Evolutionary conservation across 257 asterid species (phyloP).

Genomic region (Eustoma russellianum): DNA sequence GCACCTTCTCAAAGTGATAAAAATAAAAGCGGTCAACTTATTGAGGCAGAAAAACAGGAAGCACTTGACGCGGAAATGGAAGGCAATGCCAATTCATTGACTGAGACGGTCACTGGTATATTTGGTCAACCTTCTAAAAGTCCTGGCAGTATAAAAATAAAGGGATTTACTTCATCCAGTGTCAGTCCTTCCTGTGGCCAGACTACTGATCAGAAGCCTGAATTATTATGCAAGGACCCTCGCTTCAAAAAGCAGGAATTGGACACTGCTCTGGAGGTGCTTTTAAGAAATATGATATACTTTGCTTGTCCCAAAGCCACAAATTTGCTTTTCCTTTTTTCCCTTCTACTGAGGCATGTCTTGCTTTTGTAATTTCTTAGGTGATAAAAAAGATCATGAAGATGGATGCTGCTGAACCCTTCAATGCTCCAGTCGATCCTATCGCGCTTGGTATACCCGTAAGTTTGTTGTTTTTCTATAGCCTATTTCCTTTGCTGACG

Average conservation of each 20-base stretch:
- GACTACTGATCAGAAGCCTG: conserved; percentile 40
- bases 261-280: conserved; percentile 74
- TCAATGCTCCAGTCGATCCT: conserved; percentile 85
- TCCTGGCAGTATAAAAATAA: conserved; percentile 60
- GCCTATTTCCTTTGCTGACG: not conserved
- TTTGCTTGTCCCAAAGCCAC: conserved; percentile 7
- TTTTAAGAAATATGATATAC: conserved; percentile 3
- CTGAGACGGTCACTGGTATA: conserved; percentile 46
- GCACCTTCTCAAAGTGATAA: conserved; percentile 59
- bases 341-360: not conserved
- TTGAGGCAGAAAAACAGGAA: conserved; percentile 47
- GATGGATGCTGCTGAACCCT: conserved; percentile 95
- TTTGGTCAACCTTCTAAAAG: conserved; percentile 40
- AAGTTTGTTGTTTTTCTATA: conserved; percentile 13
- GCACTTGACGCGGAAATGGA: conserved; percentile 53
- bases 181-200: conserved; percentile 86
- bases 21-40: conserved; percentile 56
- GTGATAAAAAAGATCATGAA: conserved; percentile 83
- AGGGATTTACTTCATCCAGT: conserved; percentile 63
- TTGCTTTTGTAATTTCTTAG: conserved; percentile 29
- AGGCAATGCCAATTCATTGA: conserved; percentile 75
- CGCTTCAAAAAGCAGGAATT: conserved; percentile 62
- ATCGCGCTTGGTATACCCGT: conserved; percentile 80
- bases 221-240: conserved; percentile 29
- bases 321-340: not conserved